phyloP scores from a whole-genome alignment of 345 rosid species.

The Populus pruinosa region DNA sequence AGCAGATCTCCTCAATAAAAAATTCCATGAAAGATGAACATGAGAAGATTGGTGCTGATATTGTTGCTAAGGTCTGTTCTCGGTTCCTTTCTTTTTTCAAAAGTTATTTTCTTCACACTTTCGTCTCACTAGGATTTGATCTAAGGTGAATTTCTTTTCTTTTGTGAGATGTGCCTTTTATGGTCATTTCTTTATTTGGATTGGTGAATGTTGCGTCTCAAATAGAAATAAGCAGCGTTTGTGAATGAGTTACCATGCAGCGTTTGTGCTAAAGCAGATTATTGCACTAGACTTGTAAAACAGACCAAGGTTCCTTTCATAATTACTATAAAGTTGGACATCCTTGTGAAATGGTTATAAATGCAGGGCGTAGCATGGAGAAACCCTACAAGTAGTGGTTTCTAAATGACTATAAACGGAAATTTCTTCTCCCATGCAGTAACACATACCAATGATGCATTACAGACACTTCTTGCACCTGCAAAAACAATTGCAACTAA shows the following conservation, averaged over 20 bases:
- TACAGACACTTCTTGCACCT: slow-evolving; percentile 79
- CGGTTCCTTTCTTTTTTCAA: background rate
- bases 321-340: background rate
- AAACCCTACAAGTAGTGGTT: background rate
- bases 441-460: too few relatives aligned
- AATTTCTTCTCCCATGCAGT: background rate
- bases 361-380: background rate
- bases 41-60: slow-evolving; percentile 75
- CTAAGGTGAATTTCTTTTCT: background rate
- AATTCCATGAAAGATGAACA: slow-evolving; percentile 51
- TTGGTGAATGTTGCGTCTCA: too few relatives aligned
- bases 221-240: too few relatives aligned
- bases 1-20: slow-evolving; percentile 47
- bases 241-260: too few relatives aligned
- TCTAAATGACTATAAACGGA: background rate
- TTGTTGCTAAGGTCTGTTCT: slow-evolving; percentile 49
- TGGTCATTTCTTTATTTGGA: background rate
- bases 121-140: background rate
- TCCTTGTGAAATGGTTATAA: background rate
- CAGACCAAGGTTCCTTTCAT: background rate
- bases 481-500: slow-evolving; percentile 71
- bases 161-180: background rate
- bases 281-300: too few relatives aligned
- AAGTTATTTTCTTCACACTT: background rate
- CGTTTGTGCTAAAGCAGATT: too few relatives aligned